Evolutionary conservation across 768 basidiomycete species (phyloP).

Genomic region (Filobasidium floriforme): DNA sequence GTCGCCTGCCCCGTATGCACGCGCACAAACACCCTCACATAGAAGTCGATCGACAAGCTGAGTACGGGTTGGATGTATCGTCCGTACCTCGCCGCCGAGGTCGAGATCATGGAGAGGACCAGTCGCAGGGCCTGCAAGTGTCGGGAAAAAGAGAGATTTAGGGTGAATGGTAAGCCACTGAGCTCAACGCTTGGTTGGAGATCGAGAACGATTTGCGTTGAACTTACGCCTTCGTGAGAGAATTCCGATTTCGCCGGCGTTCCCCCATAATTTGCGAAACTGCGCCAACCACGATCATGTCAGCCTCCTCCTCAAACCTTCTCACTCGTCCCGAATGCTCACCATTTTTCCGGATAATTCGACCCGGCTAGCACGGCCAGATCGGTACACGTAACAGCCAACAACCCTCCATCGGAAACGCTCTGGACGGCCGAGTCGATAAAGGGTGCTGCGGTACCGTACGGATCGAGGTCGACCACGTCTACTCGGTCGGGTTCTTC

Average conservation of each 20-base stretch:
- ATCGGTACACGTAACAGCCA: slow-evolving; percentile 96
- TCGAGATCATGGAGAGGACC: slow-evolving; percentile 76
- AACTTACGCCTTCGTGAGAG: slow-evolving; percentile 78
- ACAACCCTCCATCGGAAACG: slow-evolving; percentile 76
- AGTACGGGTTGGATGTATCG: slow-evolving; percentile 76
- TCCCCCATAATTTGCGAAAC: slow-evolving; percentile 93
- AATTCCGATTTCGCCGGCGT: slow-evolving; percentile 85
- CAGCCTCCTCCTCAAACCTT: background rate
- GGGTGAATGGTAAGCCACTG: slow-evolving; percentile 5
- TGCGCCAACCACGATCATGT: slow-evolving; percentile 37
- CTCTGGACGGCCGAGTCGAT: slow-evolving; percentile 89
- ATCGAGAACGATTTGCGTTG: background rate
- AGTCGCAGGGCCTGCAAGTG: slow-evolving; percentile 69
- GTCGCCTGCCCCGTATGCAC: slow-evolving; percentile 65
- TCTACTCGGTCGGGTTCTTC: slow-evolving; percentile 68
- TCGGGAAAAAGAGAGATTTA: background rate
- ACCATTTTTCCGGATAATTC: slow-evolving; percentile 98
- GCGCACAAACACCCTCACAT: slow-evolving; percentile 82
- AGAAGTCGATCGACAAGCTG: slow-evolving; percentile 93
- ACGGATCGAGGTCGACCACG: slow-evolving; percentile 95
- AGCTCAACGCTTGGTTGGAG: background rate
- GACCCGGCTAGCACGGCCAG: slow-evolving; percentile 83
- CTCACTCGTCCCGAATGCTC: slow-evolving; percentile 28
- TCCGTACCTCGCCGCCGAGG: slow-evolving; percentile 84
- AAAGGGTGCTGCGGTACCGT: slow-evolving; percentile 94